Evolutionary conservation across 2,329 filamentous ascomycete genomes (phyloP).

Genomic region (Myriosclerotinia curreyana): DNA sequence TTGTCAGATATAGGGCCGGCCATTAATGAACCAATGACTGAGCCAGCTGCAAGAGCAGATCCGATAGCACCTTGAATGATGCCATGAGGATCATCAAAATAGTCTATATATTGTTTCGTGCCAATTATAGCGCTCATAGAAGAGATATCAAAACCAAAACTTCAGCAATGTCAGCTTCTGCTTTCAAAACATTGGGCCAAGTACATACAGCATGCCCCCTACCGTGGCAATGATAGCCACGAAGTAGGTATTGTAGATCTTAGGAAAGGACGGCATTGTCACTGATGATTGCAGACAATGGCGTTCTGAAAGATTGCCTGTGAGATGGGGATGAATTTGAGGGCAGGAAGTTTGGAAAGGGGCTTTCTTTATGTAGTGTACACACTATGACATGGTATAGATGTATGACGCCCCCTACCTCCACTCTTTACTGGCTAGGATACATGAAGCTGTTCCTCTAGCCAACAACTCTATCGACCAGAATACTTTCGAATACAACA

Average conservation of each 20-base stretch:
- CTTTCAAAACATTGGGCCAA: background rate
- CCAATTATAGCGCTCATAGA: slow-evolving; percentile 56
- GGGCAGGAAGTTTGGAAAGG: slow-evolving; percentile 3
- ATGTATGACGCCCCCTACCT: background rate
- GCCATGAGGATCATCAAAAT: slow-evolving; percentile 43
- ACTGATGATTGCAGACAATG: slow-evolving; percentile 25
- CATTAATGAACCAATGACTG: slow-evolving; percentile 60
- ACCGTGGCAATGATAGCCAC: slow-evolving; percentile 25
- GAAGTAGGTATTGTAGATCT: slow-evolving; percentile 29
- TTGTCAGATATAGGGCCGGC: slow-evolving; percentile 57
- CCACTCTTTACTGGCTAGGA: background rate
- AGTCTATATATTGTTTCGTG: slow-evolving; percentile 49
- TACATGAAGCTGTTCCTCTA: background rate
- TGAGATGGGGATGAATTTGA: background rate
- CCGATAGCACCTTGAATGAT: slow-evolving; percentile 45
- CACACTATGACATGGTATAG: background rate
- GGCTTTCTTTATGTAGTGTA: slow-evolving; percentile 6
- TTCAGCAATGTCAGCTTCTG: background rate
- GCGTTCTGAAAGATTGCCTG: background rate
- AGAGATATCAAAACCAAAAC: slow-evolving; percentile 50
- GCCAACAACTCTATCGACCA: background rate
- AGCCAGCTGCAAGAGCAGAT: slow-evolving; percentile 64
- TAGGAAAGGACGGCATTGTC: slow-evolving; percentile 17
- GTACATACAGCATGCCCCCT: slow-evolving; percentile 24
- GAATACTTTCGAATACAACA: background rate